Evolutionary conservation across 2,329 filamentous ascomycete genomes (phyloP).

Genomic region (Pyricularia sp.): DNA sequence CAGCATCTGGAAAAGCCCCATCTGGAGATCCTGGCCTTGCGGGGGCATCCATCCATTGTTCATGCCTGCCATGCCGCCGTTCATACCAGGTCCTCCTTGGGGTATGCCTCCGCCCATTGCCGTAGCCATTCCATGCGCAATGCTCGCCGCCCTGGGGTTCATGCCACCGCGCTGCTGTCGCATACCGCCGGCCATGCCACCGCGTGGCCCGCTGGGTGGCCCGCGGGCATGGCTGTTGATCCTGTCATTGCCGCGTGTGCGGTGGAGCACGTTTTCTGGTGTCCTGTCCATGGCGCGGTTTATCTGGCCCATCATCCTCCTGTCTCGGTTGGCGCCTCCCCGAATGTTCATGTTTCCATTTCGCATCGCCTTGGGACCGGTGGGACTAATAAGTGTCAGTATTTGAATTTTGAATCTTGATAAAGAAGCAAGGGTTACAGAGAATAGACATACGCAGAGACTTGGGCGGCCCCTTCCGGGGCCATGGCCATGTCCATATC

Average conservation of each 20-base stretch:
- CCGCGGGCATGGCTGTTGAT: conserved; percentile 71
- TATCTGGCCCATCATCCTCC: conserved; percentile 78
- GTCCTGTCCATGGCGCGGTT: conserved; percentile 73
- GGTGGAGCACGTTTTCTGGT: conserved; percentile 67
- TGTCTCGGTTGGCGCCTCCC: conserved; percentile 53
- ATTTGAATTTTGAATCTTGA: neutral
- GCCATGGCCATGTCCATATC: conserved; percentile 67
- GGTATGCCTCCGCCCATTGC: conserved; percentile 19
- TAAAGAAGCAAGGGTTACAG: neutral
- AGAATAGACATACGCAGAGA: conserved; percentile 46
- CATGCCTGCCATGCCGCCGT: conserved; percentile 32
- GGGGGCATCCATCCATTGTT: conserved; percentile 36
- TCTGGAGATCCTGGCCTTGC: conserved; percentile 25
- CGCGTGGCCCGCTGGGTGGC: conserved; percentile 62
- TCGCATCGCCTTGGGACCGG: conserved; percentile 91
- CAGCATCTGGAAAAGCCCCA: conserved; percentile 62
- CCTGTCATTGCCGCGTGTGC: conserved; percentile 69
- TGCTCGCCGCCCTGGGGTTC: conserved; percentile 39
- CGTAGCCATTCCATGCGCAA: conserved; percentile 40
- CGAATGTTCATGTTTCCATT: conserved; percentile 44
- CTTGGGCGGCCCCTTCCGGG: conserved; percentile 30
- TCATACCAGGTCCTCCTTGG: conserved; percentile 24
- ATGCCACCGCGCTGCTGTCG: conserved; percentile 33
- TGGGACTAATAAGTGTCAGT: conserved; percentile 54
- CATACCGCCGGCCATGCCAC: conserved; percentile 25